Evolutionary conservation across 2,329 filamentous ascomycete species (phyloP), one percentile per base, ranked within the genome.

Genomic region (Aureobasidium sp.): DNA sequence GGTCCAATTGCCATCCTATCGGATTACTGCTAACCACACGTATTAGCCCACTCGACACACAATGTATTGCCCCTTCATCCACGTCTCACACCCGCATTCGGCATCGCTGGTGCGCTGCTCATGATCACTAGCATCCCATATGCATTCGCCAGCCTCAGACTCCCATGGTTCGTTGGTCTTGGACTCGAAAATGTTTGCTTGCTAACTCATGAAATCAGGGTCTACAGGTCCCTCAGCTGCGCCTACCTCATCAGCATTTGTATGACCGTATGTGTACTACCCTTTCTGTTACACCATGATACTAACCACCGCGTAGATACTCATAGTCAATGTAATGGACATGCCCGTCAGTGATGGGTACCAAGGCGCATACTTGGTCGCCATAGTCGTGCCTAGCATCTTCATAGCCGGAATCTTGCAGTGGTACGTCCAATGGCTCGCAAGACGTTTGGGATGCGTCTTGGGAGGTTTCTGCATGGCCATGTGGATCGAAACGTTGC

Each of bases 401-500:
- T 79, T 91, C 27, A 81, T 96, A 25, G 93, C 92, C 16, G 88
- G 80, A 13, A 76, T 87, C 3, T 11, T 96, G 97, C 75, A 83
- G 85, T 62, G 91, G 97, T 68, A 79, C 45, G 45, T 32, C 29
- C 7, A 15, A 48, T 48, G 45, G 45, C 45, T 96, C 48, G 91
- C 90, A 0, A 87, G 89, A 72, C 88, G 91, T 61, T 77, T 96
- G n/a, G 90, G 89, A 2, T 96, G 90, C 70, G 77, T 93, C n/a
- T 78, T 96, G 0, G 91, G 91, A 30, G 91, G 91, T 0, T 96
- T 94, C 72, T 91, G 86, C 65, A 71, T 94, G 8, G 86, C 86
- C 70, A 96, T 96, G 91, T 97, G 93, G 93, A 79, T 97, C 57
- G 79, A 97, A 49, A 87, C 86, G 29, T 75, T 97, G 47, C 86